phyloP scores from a whole-genome alignment of 1,284 basidiomycete species.

The Ceratobasidium sp. region DNA sequence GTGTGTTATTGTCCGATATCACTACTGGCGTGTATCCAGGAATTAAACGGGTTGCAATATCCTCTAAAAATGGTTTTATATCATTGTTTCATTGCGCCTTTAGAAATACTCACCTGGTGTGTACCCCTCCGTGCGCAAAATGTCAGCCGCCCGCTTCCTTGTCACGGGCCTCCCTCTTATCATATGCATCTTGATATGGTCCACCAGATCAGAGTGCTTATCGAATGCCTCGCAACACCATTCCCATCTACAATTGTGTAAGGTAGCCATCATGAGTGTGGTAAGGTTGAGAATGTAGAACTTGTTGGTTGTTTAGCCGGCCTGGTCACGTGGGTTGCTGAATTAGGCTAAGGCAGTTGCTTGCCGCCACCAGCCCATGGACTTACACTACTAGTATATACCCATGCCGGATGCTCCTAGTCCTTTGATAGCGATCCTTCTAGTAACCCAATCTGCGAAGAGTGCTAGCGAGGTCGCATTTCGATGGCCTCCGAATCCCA shows the following conservation, averaged over 20 bases:
- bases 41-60: conserved; percentile 24
- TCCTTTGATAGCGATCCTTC: conserved; percentile 71
- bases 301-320: too few species aligned
- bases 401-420: conserved; percentile 23
- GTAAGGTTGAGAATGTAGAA: neutral
- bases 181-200: conserved; percentile 21
- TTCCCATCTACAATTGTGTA: conserved; percentile 31
- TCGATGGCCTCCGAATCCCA: conserved; percentile 73
- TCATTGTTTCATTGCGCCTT: neutral
- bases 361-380: neutral
- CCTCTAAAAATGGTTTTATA: neutral
- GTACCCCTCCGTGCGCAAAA: conserved; percentile 22
- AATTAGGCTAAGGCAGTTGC: too few species aligned
- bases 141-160: conserved; percentile 19
- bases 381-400: neutral
- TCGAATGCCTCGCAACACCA: conserved; percentile 26
- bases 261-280: neutral
- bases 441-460: conserved; percentile 72
- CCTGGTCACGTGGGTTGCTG: too few species aligned
- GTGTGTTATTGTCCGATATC: neutral
- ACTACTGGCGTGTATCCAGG: conserved; percentile 12
- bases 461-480: conserved; percentile 75
- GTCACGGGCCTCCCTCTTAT: conserved; percentile 14
- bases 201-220: conserved; percentile 16
- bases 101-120: conserved; percentile 16